Percentiles rank a stretch among this genome's conserved stretches.
These are phyloP conservation scores for Eimeria acervulina DNA, from an alignment of 169 alveolate genomes.

Conservation along the genomic window DNA sequence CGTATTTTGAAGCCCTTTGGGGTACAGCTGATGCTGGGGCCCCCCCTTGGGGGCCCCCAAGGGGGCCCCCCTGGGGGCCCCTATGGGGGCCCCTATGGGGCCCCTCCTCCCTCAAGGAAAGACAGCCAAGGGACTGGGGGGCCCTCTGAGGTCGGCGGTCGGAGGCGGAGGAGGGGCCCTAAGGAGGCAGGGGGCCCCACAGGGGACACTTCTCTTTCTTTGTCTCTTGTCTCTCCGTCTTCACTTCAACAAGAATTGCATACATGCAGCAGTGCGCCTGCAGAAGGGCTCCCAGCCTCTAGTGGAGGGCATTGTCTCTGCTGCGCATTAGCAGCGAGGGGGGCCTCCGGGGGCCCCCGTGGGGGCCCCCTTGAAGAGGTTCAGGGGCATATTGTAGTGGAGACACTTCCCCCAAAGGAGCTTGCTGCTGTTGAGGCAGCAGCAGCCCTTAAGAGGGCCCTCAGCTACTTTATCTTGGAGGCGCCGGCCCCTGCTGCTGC, in stretches of 20 bases:
- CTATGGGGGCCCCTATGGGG: constrained; percentile 24
- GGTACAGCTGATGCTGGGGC: neutral
- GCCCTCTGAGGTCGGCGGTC: too few species aligned
- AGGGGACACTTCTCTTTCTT: constrained; percentile 2
- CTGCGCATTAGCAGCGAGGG: neutral
- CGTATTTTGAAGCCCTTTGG: constrained; percentile 58
- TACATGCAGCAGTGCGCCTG: too few species aligned
- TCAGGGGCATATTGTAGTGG: neutral
- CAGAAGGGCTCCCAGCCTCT: constrained; percentile 35
- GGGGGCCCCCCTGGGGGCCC: neutral
- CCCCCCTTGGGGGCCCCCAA: neutral
- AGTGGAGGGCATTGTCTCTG: neutral
- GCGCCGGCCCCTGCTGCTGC: constrained; percentile 57
- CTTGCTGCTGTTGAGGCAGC: constrained; percentile 53
- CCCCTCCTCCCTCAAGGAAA: too few species aligned
- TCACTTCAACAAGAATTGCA: neutral
- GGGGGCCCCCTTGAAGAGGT: neutral
- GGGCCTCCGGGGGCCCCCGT: constrained; percentile 8
- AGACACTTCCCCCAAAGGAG: neutral
- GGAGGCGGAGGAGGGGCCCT: neutral
- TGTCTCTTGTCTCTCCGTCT: constrained; percentile 3
- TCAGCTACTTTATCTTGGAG: constrained; percentile 19
- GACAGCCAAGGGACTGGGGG: too few species aligned
- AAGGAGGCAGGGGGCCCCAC: neutral
- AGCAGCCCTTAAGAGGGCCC: constrained; percentile 63